Base-by-base conservation (phyloP, 441 rosid species). In the Erysimum cheiri region DNA sequence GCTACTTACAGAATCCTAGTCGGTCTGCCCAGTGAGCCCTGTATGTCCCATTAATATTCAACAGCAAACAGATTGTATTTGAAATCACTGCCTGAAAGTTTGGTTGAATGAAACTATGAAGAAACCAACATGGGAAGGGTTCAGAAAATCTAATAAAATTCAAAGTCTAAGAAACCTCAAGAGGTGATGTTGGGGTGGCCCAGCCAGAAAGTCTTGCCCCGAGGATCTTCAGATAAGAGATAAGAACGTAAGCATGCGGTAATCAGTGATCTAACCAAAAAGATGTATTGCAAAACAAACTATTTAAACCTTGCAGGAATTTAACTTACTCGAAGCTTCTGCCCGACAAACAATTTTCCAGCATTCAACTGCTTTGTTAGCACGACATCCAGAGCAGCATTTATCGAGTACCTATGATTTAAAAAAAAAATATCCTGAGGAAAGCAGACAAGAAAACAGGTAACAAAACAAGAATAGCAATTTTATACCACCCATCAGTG, bases 1-100 rank as follows among this genome's bases (percentile, higher is more conserved):
- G 60, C 60, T 68, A 70, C 97, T 87, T 85, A 92, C 99, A 89
- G 61, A 95, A 90, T 74, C 98, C 99, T 68, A 95, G 81, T 69
- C 85, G 83, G 64, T 90, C 97, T 56, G 92, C 93, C 99, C 99
- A 95, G 47, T 87, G 96, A 81, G 96, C 88, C 87, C 98, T 88
- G 67, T 88, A 89, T 13, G 99, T 92, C 71, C 97, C 99, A 85
- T 95, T 92, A 46, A 84, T 82, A 78, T 90, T 94, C 85, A 95
- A 79, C 72, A 80, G 46, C 78, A 95, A 79, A 74, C 75, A 81
- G 67, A 81, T 86, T n/a, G 84, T 68, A 60, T 79, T 80, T 62
- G 91, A 81, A 13, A 3, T 17, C 53, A 32, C 48, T 71, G 80
- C 91, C 99, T 95, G 91, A 71, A 80, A 82, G 43, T 60, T 65